Percentiles rank a stretch among this genome's conserved stretches.
Conservation (phyloP, 2,329 filamentous ascomycete genomes). For the Torrubiella hemipterigena region DNA sequence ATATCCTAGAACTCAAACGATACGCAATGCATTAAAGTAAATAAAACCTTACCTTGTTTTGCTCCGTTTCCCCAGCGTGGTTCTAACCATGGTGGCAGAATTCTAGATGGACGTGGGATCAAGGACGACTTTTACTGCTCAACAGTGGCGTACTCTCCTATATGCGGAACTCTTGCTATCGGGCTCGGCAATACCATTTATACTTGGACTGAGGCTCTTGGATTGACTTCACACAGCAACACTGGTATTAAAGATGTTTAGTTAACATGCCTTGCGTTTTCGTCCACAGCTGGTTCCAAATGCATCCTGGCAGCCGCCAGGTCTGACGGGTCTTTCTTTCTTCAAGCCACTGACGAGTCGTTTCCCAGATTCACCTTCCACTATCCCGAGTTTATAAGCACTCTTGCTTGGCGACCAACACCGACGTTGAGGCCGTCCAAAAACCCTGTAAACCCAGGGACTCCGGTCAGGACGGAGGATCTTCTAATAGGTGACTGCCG, state of each 20-base stretch:
- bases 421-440: conserved; percentile 38
- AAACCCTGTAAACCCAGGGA: conserved; percentile 31
- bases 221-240: conserved; percentile 40
- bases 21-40: no score
- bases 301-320: conserved; percentile 78
- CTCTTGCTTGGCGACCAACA: conserved; percentile 67
- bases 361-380: conserved; percentile 62
- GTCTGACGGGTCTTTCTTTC: conserved; percentile 60
- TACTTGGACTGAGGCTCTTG: conserved; percentile 70
- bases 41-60: no score
- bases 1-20: no score
- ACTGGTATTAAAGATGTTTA: conserved; percentile 21
- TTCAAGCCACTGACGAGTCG: conserved; percentile 66
- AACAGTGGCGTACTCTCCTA: conserved; percentile 70
- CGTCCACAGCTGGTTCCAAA: conserved; percentile 61
- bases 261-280: conserved; percentile 84
- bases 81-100: no score
- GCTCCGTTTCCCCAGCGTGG: no score
- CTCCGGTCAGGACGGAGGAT: conserved; percentile 60
- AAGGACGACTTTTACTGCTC: conserved; percentile 96
- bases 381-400: conserved; percentile 63
- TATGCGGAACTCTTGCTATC: conserved; percentile 66
- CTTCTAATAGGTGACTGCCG: conserved; percentile 75
- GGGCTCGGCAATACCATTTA: conserved; percentile 72
- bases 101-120: conserved; percentile 80